phyloP scores from a whole-genome alignment of 805 yeast species.

The Ogataea dorogensis region DNA sequence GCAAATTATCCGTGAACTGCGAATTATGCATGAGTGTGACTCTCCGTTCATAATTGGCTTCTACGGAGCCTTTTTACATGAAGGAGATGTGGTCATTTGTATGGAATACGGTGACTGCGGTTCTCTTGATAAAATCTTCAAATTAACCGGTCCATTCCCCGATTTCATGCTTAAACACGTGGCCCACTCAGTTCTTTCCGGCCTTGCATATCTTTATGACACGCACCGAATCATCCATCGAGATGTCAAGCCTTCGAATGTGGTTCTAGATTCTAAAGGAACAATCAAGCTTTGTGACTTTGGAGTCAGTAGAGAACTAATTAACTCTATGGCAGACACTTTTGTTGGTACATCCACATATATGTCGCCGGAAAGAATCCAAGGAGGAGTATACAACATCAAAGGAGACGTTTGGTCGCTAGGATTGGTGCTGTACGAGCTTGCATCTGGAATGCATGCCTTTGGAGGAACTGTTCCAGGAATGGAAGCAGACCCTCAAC shows the following conservation, averaged over 20 bases:
- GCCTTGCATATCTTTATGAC: constrained; percentile 77
- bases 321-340: constrained; percentile 93
- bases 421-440: constrained; percentile 85
- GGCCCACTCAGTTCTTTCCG: constrained; percentile 73
- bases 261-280: constrained; percentile 81
- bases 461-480: constrained; percentile 45
- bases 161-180: constrained; percentile 70
- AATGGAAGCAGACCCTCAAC: constrained; percentile 20
- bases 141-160: constrained; percentile 60
- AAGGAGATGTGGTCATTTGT: constrained; percentile 78
- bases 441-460: constrained; percentile 83
- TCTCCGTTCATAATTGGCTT: constrained; percentile 82
- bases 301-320: constrained; percentile 91
- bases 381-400: constrained; percentile 90
- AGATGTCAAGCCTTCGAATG: constrained; percentile 95
- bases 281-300: constrained; percentile 92
- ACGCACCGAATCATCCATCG: constrained; percentile 89
- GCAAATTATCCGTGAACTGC: constrained; percentile 83
- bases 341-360: constrained; percentile 98
- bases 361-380: constrained; percentile 97
- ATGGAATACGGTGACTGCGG: constrained; percentile 98
- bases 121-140: constrained; percentile 76
- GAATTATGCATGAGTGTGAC: constrained; percentile 87
- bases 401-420: constrained; percentile 97
- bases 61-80: constrained; percentile 82